Evolutionary conservation across 2,329 filamentous ascomycete genomes (phyloP).

Genomic region (Epichloe typhina): DNA sequence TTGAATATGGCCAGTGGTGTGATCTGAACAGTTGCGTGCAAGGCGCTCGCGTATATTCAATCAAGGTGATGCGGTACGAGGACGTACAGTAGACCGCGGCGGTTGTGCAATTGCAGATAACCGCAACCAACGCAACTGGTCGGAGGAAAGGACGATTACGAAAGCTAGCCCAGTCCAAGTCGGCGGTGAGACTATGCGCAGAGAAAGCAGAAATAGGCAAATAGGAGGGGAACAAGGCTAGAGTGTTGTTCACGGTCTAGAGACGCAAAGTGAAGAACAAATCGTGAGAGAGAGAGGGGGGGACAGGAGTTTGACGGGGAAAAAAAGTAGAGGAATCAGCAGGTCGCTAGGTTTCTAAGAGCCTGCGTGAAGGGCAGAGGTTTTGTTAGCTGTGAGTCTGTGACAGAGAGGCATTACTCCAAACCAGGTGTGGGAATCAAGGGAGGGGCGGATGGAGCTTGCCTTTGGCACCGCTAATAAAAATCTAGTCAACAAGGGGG

Average conservation of each 20-base stretch:
- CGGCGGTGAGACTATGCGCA: background rate
- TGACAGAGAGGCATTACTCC: background rate
- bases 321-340: constrained; percentile 1
- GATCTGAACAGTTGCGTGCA: background rate
- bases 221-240: background rate
- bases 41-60: background rate
- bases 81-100: background rate
- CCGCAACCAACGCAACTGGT: background rate
- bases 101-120: background rate
- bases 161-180: background rate
- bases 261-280: background rate
- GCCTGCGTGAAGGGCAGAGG: constrained; percentile 3
- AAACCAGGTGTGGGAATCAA: background rate
- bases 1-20: background rate
- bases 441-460: constrained; percentile 4
- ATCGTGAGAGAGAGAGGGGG: background rate
- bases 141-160: background rate
- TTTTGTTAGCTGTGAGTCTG: constrained; percentile 1
- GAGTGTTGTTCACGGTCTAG: background rate
- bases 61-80: background rate
- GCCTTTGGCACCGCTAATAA: background rate
- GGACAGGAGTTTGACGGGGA: background rate
- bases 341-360: background rate
- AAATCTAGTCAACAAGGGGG: constrained; percentile 6
- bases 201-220: background rate